Conservation (phyloP, 2,329 filamentous ascomycete species). For the Colletotrichum sp. region DNA sequence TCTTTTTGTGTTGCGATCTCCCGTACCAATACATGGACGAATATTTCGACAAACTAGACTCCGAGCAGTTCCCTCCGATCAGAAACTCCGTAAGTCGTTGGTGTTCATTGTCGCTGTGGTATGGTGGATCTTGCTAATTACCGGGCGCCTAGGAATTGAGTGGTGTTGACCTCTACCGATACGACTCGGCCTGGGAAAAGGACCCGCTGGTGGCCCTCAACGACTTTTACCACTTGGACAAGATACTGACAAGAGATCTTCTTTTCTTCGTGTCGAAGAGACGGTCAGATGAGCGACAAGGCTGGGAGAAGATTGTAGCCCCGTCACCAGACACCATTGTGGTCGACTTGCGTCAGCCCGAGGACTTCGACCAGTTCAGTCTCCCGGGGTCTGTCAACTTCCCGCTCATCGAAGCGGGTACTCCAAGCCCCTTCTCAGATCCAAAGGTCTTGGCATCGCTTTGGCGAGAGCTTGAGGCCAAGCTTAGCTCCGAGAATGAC, state of each 20-base stretch:
- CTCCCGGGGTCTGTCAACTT: constrained; percentile 50
- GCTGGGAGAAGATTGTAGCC: neutral
- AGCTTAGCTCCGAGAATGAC: constrained; percentile 33
- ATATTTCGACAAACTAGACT: constrained; percentile 61
- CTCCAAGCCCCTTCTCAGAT: constrained; percentile 51
- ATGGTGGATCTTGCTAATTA: constrained; percentile 22
- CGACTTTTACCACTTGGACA: neutral
- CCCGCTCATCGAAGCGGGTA: constrained; percentile 41
- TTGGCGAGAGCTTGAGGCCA: constrained; percentile 51
- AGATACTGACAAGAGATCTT: neutral
- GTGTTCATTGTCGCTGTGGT: neutral
- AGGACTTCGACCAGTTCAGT: constrained; percentile 45
- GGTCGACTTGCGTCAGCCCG: constrained; percentile 47
- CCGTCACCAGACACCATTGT: constrained; percentile 34
- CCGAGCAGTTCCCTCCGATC: constrained; percentile 53
- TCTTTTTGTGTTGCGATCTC: constrained; percentile 67
- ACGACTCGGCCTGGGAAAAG: constrained; percentile 60
- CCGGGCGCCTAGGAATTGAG: constrained; percentile 40
- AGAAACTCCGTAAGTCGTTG: constrained; percentile 37
- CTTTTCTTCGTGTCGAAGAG: neutral
- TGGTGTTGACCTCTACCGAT: constrained; percentile 56
- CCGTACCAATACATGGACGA: constrained; percentile 67
- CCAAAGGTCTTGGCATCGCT: constrained; percentile 44
- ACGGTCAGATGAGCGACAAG: neutral
- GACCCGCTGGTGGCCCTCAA: constrained; percentile 41